These are phyloP conservation scores for Dorcoceras hygrometricum DNA, from an alignment of 257 asterid genomes.

Conservation along the genomic window DNA sequence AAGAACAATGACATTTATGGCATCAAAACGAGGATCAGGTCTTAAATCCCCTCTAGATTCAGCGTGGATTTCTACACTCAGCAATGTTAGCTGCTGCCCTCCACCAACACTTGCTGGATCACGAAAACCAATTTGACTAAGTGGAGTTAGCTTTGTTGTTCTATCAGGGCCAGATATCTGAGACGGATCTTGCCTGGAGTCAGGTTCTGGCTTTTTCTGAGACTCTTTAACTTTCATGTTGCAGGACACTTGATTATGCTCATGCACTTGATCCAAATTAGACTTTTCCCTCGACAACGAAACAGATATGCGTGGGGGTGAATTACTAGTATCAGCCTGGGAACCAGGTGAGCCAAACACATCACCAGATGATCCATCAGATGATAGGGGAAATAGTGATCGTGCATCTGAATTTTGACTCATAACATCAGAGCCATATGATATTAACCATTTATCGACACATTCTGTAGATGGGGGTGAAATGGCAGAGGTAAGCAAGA, in stretches of 20 bases:
- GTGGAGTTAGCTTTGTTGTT: conserved; percentile 63
- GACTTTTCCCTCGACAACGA: conserved; percentile 26
- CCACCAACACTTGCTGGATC: conserved; percentile 89
- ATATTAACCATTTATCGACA: conserved; percentile 60
- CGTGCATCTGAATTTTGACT: conserved; percentile 26
- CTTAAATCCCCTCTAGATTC: conserved; percentile 86
- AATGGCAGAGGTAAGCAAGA: conserved; percentile 66
- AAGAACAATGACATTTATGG: conserved; percentile 64
- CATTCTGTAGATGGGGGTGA: conserved; percentile 69
- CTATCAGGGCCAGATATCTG: conserved; percentile 91
- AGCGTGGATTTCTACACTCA: conserved; percentile 86
- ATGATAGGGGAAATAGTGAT: conserved; percentile 33
- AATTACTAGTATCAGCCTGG: conserved; percentile 37
- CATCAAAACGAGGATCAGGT: conserved; percentile 95
- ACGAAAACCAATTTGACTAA: conserved; percentile 86
- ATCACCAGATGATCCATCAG: conserved; percentile 32
- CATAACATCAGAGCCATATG: conserved; percentile 26
- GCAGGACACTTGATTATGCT: conserved; percentile 32
- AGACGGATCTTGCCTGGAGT: conserved; percentile 50
- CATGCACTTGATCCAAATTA: conserved; percentile 25
- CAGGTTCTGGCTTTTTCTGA: conserved; percentile 35
- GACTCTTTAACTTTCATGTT: conserved; percentile 31
- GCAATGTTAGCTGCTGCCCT: conserved; percentile 83
- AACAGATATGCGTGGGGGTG: conserved; percentile 35
- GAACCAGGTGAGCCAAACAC: conserved; percentile 46